Evolutionary conservation across 2,329 filamentous ascomycete species (phyloP), one percentile per base, ranked within the genome.

Genomic region (Aspergillus pseudoglaucus): DNA sequence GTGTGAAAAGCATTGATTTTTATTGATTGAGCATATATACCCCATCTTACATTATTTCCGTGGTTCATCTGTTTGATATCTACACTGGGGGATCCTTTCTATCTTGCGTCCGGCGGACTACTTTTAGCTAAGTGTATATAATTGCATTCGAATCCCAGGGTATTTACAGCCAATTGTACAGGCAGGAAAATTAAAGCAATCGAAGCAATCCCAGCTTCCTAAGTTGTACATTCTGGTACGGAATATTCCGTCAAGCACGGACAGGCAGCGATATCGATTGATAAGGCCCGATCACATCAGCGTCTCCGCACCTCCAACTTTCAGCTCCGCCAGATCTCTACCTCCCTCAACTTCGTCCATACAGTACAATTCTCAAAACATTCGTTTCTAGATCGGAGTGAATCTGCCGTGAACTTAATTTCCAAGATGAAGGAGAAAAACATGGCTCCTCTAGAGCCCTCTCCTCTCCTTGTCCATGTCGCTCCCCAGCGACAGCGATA

Each of bases 391-490:
- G 9, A 27, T 27, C 4, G 25, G 9, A 27, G 25, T 27, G 25
- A 30, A 30, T 4, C 4, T 30, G 25, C 25, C 12, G 20, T 32
- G 39, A 20, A 22, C n/a, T 47, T 30, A 41, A 18, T 37, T 22
- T 18, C 30, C 9, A 57, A 56, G 27, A 67, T 67, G 65, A 63
- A 55, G 57, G 66, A 69, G 51, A 69, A 67, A 53, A 46, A 47
- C 44, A 70, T 70, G 67, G 57, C 60, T 32, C 56, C 53, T 45
- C 61, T 62, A 20, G 69, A 72, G 57, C 63, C 60, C 14, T 72
- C 71, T 5, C 72, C 72, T 42, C 62, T 75, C 43, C 62, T 67
- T 33, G 70, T 75, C 41, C 56, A 59, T 45, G 66, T 73, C 49
- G 64, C 63, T 33, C 69, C 65, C 8, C 63, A 52, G 45, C 67